phyloP scores from a whole-genome alignment of 78 protist species.

The Dictyostelium firmibasis region DNA sequence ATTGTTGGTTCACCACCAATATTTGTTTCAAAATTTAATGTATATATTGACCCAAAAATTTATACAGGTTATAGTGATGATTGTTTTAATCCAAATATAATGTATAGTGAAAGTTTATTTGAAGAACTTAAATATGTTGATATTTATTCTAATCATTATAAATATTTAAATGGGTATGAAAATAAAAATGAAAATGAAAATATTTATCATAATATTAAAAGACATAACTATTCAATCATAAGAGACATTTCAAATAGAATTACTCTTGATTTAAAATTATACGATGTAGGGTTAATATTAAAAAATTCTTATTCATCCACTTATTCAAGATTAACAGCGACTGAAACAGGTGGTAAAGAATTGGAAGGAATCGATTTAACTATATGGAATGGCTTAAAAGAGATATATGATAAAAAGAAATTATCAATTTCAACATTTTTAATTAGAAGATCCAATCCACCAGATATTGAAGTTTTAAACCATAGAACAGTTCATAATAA shows the following conservation, averaged over 20 bases:
- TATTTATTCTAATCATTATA: background rate
- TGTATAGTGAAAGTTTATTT: background rate
- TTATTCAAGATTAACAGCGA: background rate
- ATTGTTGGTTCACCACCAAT: no score
- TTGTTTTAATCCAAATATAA: background rate
- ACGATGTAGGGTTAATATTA: background rate
- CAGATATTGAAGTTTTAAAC: background rate
- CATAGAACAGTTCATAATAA: background rate
- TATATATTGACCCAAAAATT: background rate
- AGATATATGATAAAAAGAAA: background rate
- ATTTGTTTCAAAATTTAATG: background rate
- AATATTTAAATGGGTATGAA: background rate
- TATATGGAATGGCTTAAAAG: background rate
- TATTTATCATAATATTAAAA: background rate
- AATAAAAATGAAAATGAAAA: background rate
- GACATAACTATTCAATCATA: background rate
- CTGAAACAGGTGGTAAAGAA: background rate
- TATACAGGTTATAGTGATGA: background rate
- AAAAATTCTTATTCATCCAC: background rate
- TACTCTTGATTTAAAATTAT: background rate
- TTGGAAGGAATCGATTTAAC: background rate
- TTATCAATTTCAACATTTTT: constrained; percentile 4
- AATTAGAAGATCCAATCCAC: background rate
- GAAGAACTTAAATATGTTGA: background rate
- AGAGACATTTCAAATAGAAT: background rate